phyloP scores from a whole-genome alignment of 768 basidiomycete species.

The Suillus plorans region DNA sequence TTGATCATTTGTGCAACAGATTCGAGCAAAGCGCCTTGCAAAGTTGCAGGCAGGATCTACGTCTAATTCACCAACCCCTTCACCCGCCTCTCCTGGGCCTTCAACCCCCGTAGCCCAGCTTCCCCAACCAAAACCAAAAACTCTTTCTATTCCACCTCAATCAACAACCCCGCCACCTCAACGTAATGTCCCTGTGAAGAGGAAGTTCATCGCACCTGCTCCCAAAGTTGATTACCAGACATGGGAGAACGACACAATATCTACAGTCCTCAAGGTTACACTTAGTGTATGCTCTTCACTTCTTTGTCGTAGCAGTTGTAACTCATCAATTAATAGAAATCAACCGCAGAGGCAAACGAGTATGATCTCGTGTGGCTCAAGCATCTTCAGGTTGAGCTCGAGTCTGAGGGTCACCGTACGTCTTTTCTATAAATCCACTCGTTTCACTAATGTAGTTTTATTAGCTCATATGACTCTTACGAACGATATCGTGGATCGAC shows the following conservation, averaged over 20 bases:
- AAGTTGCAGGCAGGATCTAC: slow-evolving; percentile 62
- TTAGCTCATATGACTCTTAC: slow-evolving; percentile 43
- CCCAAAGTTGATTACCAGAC: slow-evolving; percentile 50
- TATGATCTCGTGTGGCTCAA: slow-evolving; percentile 86
- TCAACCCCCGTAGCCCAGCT: slow-evolving; percentile 29
- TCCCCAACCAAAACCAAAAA: slow-evolving; percentile 35
- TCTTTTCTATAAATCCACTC: neutral
- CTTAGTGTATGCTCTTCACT: slow-evolving; percentile 57
- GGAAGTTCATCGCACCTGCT: slow-evolving; percentile 38
- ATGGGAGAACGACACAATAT: slow-evolving; percentile 78
- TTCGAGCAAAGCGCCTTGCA: slow-evolving; percentile 88
- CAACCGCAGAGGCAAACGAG: slow-evolving; percentile 55
- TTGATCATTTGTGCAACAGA: slow-evolving; percentile 44
- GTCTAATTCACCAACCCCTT: slow-evolving; percentile 4
- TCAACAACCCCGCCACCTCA: slow-evolving; percentile 30
- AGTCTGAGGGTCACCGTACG: slow-evolving; percentile 53
- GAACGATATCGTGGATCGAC: slow-evolving; percentile 66
- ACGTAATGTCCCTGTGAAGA: slow-evolving; percentile 43
- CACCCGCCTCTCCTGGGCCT: slow-evolving; percentile 28
- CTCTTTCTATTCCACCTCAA: slow-evolving; percentile 25
- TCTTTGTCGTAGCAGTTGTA: neutral
- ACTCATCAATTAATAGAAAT: slow-evolving; percentile 40
- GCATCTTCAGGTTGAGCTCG: slow-evolving; percentile 64
- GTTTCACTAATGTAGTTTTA: slow-evolving; percentile 10
- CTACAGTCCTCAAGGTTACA: slow-evolving; percentile 72